Evolutionary conservation across 2,329 filamentous ascomycete genomes (phyloP).

Genomic region (Fonsecaea nubica): DNA sequence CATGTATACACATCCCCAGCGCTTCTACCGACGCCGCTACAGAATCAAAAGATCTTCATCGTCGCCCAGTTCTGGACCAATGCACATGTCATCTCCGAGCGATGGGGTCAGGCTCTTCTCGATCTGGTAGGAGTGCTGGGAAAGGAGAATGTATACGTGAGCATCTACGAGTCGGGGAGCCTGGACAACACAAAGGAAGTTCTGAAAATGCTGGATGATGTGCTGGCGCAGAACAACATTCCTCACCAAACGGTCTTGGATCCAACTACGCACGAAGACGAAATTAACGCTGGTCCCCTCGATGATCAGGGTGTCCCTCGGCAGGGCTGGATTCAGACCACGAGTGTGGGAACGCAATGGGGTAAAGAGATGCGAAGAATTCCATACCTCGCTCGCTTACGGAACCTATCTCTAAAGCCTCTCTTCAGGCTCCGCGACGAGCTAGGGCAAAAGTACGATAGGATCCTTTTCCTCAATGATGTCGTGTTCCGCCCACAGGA

Average conservation of each 20-base stretch:
- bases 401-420: conserved; percentile 69
- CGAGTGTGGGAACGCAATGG: conserved; percentile 41
- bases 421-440: conserved; percentile 56
- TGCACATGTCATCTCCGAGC: conserved; percentile 63
- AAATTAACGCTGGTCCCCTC: conserved; percentile 54
- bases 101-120: conserved; percentile 69
- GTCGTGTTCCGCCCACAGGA: conserved; percentile 59
- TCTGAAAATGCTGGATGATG: conserved; percentile 61
- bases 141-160: conserved; percentile 70
- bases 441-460: conserved; percentile 62
- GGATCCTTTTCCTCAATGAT: conserved; percentile 64
- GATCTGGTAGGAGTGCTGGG: conserved; percentile 65
- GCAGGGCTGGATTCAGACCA: conserved; percentile 65
- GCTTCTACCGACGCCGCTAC: conserved; percentile 33
- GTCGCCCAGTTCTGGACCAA: conserved; percentile 74
- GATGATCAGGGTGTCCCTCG: conserved; percentile 47
- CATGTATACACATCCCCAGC: conserved; percentile 35
- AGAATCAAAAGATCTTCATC: conserved; percentile 63
- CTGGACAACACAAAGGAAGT: conserved; percentile 71
- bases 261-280: conserved; percentile 64
- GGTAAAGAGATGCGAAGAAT: conserved; percentile 68
- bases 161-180: conserved; percentile 72
- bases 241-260: conserved; percentile 63
- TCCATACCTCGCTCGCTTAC: conserved; percentile 68
- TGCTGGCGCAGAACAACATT: conserved; percentile 50